Evolutionary conservation across 495 filamentous ascomycete genomes (phyloP).

Genomic region (Aspergillus sclerotioniger): DNA sequence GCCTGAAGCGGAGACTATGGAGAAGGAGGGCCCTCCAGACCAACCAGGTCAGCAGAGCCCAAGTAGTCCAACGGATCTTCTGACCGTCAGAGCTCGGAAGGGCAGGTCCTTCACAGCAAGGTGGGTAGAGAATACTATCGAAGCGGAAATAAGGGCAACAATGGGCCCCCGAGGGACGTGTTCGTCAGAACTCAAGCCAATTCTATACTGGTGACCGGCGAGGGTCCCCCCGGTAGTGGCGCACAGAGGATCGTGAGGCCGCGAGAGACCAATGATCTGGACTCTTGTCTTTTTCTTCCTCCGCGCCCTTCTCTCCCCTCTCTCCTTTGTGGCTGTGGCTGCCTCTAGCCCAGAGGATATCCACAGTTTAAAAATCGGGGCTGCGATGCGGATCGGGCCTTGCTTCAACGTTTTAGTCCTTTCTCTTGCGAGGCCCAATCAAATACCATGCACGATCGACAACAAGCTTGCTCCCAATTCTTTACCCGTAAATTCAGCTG

Average conservation of each 20-base stretch:
- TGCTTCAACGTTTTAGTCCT: constrained; percentile 4
- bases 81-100: constrained; percentile 6
- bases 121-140: constrained; percentile 3
- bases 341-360: constrained; percentile 1
- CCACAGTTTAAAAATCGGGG: constrained; percentile 8
- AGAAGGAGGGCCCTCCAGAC: constrained; percentile 5
- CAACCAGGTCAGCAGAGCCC: constrained; percentile 7
- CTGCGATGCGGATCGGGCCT: constrained; percentile 8
- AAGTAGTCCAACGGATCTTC: constrained; percentile 1
- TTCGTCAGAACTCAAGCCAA: constrained; percentile 1
- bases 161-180: constrained; percentile 4
- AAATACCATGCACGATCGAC: constrained; percentile 4
- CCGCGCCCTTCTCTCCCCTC: background rate
- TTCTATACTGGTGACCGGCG: background rate
- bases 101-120: constrained; percentile 3
- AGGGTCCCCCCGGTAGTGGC: background rate
- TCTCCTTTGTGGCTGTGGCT: constrained; percentile 7
- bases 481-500: background rate
- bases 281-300: background rate
- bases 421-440: constrained; percentile 1
- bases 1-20: constrained; percentile 9
- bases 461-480: background rate
- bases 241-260: background rate
- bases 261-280: background rate
- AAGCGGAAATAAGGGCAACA: constrained; percentile 1